Conservation (phyloP, 148 eudicot genomes). For the Camellia sinensis region DNA sequence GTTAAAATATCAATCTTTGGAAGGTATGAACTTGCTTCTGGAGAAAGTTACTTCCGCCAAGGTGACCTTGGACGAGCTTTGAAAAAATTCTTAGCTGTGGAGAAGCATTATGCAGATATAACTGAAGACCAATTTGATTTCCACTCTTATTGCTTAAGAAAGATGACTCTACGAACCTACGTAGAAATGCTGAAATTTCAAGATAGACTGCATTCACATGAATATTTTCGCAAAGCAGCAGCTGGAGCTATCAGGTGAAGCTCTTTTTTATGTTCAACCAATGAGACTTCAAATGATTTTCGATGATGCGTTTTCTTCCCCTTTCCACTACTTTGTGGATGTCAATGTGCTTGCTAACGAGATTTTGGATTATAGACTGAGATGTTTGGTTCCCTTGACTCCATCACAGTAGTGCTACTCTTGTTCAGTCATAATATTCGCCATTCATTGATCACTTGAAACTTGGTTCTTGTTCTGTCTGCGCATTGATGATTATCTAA, state of each 20-base stretch:
- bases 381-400: not conserved
- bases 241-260: conserved; percentile 78
- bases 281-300: conserved; percentile 1
- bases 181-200: conserved; percentile 95
- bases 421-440: not conserved
- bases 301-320: not conserved
- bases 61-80: conserved; percentile 92
- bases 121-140: conserved; percentile 98
- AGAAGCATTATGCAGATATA: conserved; percentile 97
- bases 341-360: not conserved
- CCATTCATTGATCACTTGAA: not conserved
- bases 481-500: not conserved
- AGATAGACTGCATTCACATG: conserved; percentile 89
- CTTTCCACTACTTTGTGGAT: not conserved
- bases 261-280: not conserved
- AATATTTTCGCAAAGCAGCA: conserved; percentile 94
- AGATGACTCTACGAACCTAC: conserved; percentile 93
- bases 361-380: not conserved
- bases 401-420: not conserved
- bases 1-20: not conserved
- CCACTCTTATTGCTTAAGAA: conserved; percentile 95
- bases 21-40: conserved; percentile 99
- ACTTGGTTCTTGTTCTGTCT: not conserved
- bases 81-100: conserved; percentile 91
- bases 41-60: conserved; percentile 96